Evolutionary conservation across 2,329 filamentous ascomycete species (phyloP).

Genomic region (Colletotrichum somersetense): DNA sequence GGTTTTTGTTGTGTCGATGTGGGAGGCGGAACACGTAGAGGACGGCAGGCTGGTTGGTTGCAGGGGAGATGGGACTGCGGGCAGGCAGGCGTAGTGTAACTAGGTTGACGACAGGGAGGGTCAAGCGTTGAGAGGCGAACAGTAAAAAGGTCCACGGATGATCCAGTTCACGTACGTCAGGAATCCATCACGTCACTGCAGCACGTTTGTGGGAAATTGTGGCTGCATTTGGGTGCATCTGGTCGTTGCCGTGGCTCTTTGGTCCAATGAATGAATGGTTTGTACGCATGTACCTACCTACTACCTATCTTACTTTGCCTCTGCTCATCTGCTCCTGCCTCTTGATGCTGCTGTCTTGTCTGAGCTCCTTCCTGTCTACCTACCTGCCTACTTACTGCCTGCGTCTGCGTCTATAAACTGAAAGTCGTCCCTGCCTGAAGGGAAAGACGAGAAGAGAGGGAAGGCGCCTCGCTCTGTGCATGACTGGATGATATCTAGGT

Average conservation of each 20-base stretch:
- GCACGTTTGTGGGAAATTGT: conserved; percentile 37
- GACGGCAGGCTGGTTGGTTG: conserved; percentile 11
- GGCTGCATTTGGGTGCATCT: conserved; percentile 37
- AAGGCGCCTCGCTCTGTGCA: conserved; percentile 7
- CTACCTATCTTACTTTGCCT: not conserved
- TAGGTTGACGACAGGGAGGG: conserved; percentile 37
- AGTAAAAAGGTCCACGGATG: conserved; percentile 20
- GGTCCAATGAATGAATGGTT: conserved; percentile 1
- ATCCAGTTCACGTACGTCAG: conserved; percentile 30
- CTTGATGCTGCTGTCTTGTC: not conserved
- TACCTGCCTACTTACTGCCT: not conserved
- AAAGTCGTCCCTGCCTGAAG: not conserved
- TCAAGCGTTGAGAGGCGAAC: conserved; percentile 20
- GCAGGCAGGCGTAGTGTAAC: too few relatives aligned
- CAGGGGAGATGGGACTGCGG: not conserved
- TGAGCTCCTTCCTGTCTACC: not conserved
- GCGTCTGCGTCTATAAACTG: not conserved
- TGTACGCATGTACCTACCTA: conserved; percentile 18
- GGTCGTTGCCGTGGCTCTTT: conserved; percentile 7
- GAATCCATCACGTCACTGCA: conserved; percentile 44
- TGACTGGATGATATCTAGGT: not conserved
- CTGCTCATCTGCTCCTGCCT: conserved; percentile 1
- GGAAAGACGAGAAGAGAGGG: not conserved
- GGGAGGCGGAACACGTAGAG: conserved; percentile 14
- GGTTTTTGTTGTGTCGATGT: conserved; percentile 42